Evolutionary conservation across 768 basidiomycete genomes (phyloP).

Genomic region (Phanerochaete sordida): DNA sequence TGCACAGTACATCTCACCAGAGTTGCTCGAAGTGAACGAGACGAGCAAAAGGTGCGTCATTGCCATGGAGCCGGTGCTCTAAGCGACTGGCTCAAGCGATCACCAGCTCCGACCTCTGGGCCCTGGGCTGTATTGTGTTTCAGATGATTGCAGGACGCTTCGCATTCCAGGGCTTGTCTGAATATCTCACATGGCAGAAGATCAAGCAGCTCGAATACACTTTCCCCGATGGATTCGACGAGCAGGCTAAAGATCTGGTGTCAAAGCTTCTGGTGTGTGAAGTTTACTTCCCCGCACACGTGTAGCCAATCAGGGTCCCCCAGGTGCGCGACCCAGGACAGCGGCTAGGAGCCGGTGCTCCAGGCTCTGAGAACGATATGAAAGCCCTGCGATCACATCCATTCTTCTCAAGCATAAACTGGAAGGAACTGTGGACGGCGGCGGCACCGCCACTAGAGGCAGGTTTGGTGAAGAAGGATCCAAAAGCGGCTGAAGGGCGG

Average conservation of each 20-base stretch:
- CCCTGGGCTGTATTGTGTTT: slow-evolving; percentile 89
- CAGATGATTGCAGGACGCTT: slow-evolving; percentile 91
- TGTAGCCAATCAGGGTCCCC: slow-evolving; percentile 23
- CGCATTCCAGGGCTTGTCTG: slow-evolving; percentile 87
- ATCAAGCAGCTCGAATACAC: slow-evolving; percentile 85
- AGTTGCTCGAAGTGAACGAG: slow-evolving; percentile 70
- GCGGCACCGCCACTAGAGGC: slow-evolving; percentile 54
- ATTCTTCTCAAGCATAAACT: slow-evolving; percentile 57
- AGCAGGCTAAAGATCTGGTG: slow-evolving; percentile 77
- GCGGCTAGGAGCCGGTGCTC: slow-evolving; percentile 55
- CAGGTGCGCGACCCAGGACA: slow-evolving; percentile 56
- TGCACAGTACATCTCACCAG: slow-evolving; percentile 86
- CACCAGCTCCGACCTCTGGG: slow-evolving; percentile 89
- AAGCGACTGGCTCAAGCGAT: background rate
- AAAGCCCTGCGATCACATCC: slow-evolving; percentile 53
- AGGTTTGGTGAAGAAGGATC: slow-evolving; percentile 52
- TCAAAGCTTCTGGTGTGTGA: slow-evolving; percentile 65
- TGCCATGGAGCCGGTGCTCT: background rate
- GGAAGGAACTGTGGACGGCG: slow-evolving; percentile 66
- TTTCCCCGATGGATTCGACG: slow-evolving; percentile 84
- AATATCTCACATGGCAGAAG: slow-evolving; percentile 94
- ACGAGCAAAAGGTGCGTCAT: slow-evolving; percentile 67
- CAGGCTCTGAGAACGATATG: slow-evolving; percentile 35
- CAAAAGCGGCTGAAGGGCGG: slow-evolving; percentile 12
- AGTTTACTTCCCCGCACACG: background rate